These are phyloP conservation scores for Tephrocybe sp. DNA, from an alignment of 768 basidiomycete species.

Conservation along the genomic window DNA sequence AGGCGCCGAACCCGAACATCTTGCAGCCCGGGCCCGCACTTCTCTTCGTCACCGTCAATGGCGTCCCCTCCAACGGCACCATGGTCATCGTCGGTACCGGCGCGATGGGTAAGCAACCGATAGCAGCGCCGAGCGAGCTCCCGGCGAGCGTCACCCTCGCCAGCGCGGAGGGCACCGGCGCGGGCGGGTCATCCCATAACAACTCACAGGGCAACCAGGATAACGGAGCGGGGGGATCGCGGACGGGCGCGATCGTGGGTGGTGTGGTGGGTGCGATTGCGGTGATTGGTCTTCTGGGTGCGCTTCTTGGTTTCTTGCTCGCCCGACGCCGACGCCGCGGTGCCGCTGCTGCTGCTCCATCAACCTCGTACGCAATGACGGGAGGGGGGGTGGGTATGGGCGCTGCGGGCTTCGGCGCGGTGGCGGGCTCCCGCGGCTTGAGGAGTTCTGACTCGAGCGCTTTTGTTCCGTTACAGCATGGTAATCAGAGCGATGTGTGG, in stretches of 20 bases:
- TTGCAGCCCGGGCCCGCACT: constrained; percentile 82
- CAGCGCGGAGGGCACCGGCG: constrained; percentile 38
- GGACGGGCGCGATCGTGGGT: constrained; percentile 47
- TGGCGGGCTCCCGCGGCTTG: constrained; percentile 29
- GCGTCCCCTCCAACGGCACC: constrained; percentile 70
- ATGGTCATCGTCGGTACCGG: constrained; percentile 72
- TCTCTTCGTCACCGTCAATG: constrained; percentile 69
- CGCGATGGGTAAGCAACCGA: constrained; percentile 59
- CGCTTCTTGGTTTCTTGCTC: constrained; percentile 51
- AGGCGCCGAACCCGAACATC: constrained; percentile 81
- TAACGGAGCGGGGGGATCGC: constrained; percentile 24
- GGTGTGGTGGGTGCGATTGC: constrained; percentile 54
- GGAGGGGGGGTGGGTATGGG: constrained; percentile 15
- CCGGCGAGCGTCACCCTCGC: constrained; percentile 50
- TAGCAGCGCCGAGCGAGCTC: constrained; percentile 36
- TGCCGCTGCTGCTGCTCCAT: constrained; percentile 28
- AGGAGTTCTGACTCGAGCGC: constrained; percentile 66
- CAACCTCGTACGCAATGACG: constrained; percentile 26
- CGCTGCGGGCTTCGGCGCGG: constrained; percentile 6
- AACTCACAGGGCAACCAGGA: constrained; percentile 9
- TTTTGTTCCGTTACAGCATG: constrained; percentile 71
- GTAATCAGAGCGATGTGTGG: constrained; percentile 57
- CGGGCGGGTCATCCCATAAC: constrained; percentile 19
- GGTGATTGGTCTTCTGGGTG: constrained; percentile 49
- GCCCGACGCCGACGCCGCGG: constrained; percentile 54